A percentile compares a stretch with the other conserved stretches of the same genome.
Conservation (phyloP, 2,329 filamentous ascomycete species). For the Microdochium paspali region DNA sequence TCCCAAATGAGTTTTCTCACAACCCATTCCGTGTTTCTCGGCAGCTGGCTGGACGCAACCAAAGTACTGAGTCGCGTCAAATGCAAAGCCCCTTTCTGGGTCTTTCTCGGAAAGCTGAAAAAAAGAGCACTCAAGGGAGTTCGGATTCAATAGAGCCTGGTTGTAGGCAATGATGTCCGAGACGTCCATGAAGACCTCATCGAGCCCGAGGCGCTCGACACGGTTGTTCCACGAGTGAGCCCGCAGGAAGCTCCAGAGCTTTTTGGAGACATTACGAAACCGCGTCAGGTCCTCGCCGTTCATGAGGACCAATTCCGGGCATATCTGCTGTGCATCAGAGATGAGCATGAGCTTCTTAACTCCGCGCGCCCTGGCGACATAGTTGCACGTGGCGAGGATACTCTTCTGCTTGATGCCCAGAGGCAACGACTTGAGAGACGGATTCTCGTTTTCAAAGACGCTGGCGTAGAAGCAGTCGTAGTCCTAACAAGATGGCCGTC, state of each 20-base stretch:
- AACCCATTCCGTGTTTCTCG: slow-evolving; percentile 5
- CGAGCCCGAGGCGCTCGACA: slow-evolving; percentile 78
- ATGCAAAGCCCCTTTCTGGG: slow-evolving; percentile 71
- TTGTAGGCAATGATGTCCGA: slow-evolving; percentile 85
- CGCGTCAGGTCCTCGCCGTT: slow-evolving; percentile 78
- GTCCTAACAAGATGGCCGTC: slow-evolving; percentile 36
- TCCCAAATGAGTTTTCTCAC: slow-evolving; percentile 28
- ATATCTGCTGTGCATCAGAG: slow-evolving; percentile 67
- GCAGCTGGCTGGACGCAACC: slow-evolving; percentile 41
- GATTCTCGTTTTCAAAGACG: slow-evolving; percentile 75
- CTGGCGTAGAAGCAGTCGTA: slow-evolving; percentile 94
- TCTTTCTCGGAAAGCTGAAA: slow-evolving; percentile 68
- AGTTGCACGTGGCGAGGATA: slow-evolving; percentile 90
- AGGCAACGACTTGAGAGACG: slow-evolving; percentile 60
- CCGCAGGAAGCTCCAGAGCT: slow-evolving; percentile 63
- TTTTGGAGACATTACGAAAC: slow-evolving; percentile 81
- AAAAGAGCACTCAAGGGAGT: slow-evolving; percentile 60
- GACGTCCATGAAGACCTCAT: slow-evolving; percentile 81
- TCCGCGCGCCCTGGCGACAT: slow-evolving; percentile 68
- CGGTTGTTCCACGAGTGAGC: slow-evolving; percentile 68
- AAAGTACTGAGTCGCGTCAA: slow-evolving; percentile 59
- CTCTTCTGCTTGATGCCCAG: slow-evolving; percentile 88
- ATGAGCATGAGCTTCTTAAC: slow-evolving; percentile 80
- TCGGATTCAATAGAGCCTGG: slow-evolving; percentile 55
- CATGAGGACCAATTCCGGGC: slow-evolving; percentile 76